A percentile compares a stretch with the other conserved stretches of the same genome.
phyloP scores from a whole-genome alignment of 176 grass and related monocot genomes.

The Triticum turgidum region DNA sequence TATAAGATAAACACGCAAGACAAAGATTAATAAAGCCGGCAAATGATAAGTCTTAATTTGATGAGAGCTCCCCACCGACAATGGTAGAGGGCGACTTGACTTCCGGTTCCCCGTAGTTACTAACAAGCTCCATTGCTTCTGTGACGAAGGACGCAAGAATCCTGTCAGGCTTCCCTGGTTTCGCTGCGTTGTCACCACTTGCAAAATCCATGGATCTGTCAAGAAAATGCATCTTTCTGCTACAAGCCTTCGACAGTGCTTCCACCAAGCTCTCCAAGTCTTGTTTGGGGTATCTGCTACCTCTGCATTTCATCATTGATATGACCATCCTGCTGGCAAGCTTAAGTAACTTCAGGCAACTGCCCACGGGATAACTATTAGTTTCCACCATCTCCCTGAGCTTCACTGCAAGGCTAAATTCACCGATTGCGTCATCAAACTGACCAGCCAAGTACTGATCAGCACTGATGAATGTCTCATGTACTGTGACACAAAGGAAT shows the following conservation, averaged over 20 bases:
- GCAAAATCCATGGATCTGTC: constrained; percentile 8
- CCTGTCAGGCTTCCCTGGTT: background rate
- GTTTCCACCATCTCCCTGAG: background rate
- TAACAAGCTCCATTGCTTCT: background rate
- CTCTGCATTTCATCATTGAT: background rate
- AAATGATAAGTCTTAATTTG: too few species aligned
- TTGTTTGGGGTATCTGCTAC: background rate
- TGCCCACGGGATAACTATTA: too few species aligned
- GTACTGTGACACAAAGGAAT: background rate
- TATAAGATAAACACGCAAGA: too few species aligned
- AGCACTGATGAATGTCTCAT: background rate
- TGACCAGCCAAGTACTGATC: background rate
- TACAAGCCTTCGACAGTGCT: background rate
- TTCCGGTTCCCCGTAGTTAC: background rate
- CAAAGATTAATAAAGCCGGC: too few species aligned
- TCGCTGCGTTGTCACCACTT: background rate
- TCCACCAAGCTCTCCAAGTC: constrained; percentile 5
- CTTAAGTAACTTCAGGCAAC: background rate
- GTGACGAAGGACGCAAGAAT: background rate
- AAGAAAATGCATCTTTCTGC: background rate
- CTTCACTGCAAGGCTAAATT: background rate
- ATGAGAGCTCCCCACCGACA: too few species aligned
- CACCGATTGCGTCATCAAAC: background rate
- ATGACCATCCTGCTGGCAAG: background rate
- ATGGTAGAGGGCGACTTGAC: background rate